Evolutionary conservation across 345 rosid species (phyloP).

Genomic region (Sisymbrium altissimum): DNA sequence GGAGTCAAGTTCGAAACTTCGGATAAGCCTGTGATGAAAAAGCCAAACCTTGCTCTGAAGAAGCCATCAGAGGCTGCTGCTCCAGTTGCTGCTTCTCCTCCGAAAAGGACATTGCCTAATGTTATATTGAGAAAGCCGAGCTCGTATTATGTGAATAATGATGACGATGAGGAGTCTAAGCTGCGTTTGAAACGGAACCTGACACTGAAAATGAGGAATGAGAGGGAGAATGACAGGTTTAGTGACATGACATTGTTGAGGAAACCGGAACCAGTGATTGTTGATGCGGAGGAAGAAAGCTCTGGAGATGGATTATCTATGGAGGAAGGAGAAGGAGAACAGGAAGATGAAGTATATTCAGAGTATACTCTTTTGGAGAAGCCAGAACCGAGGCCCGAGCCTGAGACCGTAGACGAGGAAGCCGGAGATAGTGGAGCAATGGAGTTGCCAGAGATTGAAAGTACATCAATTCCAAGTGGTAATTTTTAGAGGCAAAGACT

Average conservation of each 20-base stretch:
- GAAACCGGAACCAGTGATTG: constrained; percentile 44
- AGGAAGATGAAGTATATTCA: constrained; percentile 29
- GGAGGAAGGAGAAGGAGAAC: constrained; percentile 24
- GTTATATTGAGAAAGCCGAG: constrained; percentile 82
- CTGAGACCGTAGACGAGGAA: constrained; percentile 26
- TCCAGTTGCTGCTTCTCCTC: neutral
- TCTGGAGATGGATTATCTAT: constrained; percentile 24
- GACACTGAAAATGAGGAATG: constrained; percentile 60
- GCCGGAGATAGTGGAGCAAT: constrained; percentile 16
- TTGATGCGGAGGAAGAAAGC: constrained; percentile 28
- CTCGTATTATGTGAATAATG: constrained; percentile 50
- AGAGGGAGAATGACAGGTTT: constrained; percentile 51
- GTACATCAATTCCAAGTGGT: constrained; percentile 13
- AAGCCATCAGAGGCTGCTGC: constrained; percentile 33
- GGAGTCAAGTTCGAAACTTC: constrained; percentile 57
- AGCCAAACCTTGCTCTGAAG: constrained; percentile 39
- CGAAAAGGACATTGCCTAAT: constrained; percentile 60
- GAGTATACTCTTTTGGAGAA: constrained; percentile 54
- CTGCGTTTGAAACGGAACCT: constrained; percentile 62
- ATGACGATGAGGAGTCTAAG: constrained; percentile 52
- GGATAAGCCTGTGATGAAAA: constrained; percentile 43
- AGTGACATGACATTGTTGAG: constrained; percentile 80
- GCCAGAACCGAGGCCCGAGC: constrained; percentile 36
- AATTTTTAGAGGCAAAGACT: constrained; percentile 2
- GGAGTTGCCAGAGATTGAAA: constrained; percentile 23